These are phyloP conservation scores for Hibiscus tridactylites DNA, from an alignment of 345 rosid species.

Conservation along the genomic window DNA sequence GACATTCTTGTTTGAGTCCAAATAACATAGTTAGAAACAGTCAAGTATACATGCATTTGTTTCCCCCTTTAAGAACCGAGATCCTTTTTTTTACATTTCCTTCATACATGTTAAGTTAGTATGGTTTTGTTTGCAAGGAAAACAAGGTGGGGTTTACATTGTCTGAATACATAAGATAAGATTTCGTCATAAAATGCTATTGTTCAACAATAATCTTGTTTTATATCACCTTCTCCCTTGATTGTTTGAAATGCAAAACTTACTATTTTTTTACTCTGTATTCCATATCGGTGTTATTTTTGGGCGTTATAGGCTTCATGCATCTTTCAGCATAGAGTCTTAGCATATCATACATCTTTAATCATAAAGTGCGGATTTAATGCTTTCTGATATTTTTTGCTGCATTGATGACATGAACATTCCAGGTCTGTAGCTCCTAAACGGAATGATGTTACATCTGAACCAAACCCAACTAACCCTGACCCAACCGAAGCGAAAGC, in stretches of 20 bases:
- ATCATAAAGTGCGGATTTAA: background rate
- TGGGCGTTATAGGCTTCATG: too few relatives aligned
- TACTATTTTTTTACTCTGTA: too few relatives aligned
- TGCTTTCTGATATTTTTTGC: slow-evolving; percentile 9
- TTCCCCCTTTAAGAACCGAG: background rate
- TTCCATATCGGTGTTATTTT: too few relatives aligned
- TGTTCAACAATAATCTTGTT: too few relatives aligned
- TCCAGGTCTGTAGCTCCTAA: slow-evolving; percentile 38
- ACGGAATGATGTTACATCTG: slow-evolving; percentile 23
- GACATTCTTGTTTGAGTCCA: too few relatives aligned
- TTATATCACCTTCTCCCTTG: too few relatives aligned
- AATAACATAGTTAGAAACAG: background rate
- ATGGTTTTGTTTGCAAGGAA: background rate
- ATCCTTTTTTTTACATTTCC: background rate
- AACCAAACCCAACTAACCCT: slow-evolving; percentile 22
- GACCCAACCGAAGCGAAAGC: slow-evolving; percentile 18
- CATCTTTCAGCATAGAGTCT: too few relatives aligned
- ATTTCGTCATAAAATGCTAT: too few relatives aligned
- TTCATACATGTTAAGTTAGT: too few relatives aligned
- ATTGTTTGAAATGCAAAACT: too few relatives aligned
- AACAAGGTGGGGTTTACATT: background rate
- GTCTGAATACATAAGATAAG: background rate
- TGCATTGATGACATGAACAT: slow-evolving; percentile 7
- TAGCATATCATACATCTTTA: background rate
- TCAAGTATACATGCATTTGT: background rate